phyloP scores from a whole-genome alignment of 306 rosid species.

The Malus asiatica region DNA sequence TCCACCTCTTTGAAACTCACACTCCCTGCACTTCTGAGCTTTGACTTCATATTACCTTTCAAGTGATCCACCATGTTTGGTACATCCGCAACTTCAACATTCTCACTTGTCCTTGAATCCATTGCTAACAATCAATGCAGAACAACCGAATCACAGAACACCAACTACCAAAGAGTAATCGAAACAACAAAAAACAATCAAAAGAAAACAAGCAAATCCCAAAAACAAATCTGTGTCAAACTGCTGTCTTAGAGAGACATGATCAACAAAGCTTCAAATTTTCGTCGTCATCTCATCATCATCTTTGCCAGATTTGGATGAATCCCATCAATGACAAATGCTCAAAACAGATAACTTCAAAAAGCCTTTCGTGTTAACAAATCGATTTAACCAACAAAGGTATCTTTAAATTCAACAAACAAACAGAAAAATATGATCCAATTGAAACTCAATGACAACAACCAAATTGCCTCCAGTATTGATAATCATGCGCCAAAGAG shows the following conservation, averaged over 20 bases:
- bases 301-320: neutral
- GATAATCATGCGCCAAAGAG: neutral
- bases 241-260: neutral
- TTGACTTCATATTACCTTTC: conserved; percentile 27
- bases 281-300: neutral
- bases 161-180: neutral
- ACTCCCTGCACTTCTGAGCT: conserved; percentile 17
- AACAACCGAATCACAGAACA: conserved; percentile 15
- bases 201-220: neutral
- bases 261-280: neutral
- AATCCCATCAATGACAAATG: neutral
- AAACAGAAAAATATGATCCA: neutral
- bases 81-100: conserved; percentile 16
- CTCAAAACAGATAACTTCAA: neutral
- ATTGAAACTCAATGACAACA: conserved; percentile 2
- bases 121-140: conserved; percentile 22
- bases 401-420: neutral
- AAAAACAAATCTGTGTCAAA: neutral
- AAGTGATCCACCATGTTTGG: conserved; percentile 19
- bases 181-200: neutral
- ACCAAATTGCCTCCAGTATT: conserved; percentile 23
- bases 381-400: neutral
- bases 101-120: conserved; percentile 27
- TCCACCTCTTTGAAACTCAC: neutral
- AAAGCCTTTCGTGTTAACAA: neutral